Percentiles rank a stretch among this genome's conserved stretches.
Evolutionary conservation across 1,139 yeast genomes (phyloP).

Genomic region (Kluyveromyces sp.): DNA sequence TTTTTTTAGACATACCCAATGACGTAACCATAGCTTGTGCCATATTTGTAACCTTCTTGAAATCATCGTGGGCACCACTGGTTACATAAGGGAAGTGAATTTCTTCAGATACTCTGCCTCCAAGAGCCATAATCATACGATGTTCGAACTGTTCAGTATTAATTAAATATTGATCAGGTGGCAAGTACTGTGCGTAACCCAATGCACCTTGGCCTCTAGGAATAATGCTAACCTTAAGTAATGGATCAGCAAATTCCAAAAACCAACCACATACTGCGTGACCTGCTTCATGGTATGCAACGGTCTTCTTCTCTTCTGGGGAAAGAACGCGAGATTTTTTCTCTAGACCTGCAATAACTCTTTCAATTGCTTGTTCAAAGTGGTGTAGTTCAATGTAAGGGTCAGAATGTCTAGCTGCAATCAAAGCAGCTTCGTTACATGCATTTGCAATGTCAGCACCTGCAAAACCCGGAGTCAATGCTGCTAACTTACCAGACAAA

Average conservation of each 20-base stretch:
- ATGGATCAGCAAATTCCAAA: slow-evolving; percentile 81
- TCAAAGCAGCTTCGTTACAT: slow-evolving; percentile 93
- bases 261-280: slow-evolving; percentile 99
- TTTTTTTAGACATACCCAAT: slow-evolving; percentile 80
- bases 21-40: slow-evolving; percentile 90
- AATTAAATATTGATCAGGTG: slow-evolving; percentile 83
- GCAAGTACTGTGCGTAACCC: slow-evolving; percentile 97
- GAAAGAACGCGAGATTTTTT: slow-evolving; percentile 78
- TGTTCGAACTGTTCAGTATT: slow-evolving; percentile 73
- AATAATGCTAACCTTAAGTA: slow-evolving; percentile 87
- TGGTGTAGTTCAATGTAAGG: slow-evolving; percentile 63
- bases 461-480: slow-evolving; percentile 93
- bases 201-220: slow-evolving; percentile 96
- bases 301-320: slow-evolving; percentile 77
- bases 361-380: slow-evolving; percentile 92
- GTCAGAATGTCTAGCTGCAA: slow-evolving; percentile 82
- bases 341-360: slow-evolving; percentile 95
- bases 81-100: slow-evolving; percentile 83
- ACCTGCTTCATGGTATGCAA: slow-evolving; percentile 98
- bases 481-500: slow-evolving; percentile 81
- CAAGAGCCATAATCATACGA: slow-evolving; percentile 93
- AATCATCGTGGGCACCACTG: slow-evolving; percentile 93
- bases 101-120: slow-evolving; percentile 95
- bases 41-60: slow-evolving; percentile 90
- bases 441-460: slow-evolving; percentile 98